phyloP scores from a whole-genome alignment of 208 protist genomes.

The Blechomonas ayalai region DNA sequence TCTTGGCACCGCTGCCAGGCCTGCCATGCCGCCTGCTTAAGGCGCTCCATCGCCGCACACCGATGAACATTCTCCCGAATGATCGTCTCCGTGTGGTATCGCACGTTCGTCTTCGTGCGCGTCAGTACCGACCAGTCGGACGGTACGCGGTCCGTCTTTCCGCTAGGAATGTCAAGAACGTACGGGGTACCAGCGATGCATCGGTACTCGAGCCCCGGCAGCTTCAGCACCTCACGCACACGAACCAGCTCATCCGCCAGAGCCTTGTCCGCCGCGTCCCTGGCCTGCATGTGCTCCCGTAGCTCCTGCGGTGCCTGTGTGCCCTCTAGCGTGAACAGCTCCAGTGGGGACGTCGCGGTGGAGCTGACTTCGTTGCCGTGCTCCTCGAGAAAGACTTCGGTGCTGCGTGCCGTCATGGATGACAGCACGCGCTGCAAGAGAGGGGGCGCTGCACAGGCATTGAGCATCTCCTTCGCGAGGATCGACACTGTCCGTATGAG shows the following conservation, averaged over 20 bases:
- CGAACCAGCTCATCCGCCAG: conserved; percentile 58
- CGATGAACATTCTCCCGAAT: conserved; percentile 41
- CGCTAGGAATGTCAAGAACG: conserved; percentile 61
- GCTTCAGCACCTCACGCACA: conserved; percentile 27
- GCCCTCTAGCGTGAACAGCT: conserved; percentile 33
- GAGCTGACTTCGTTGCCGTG: conserved; percentile 29
- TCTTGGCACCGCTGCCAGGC: conserved; percentile 53
- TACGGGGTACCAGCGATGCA: conserved; percentile 75
- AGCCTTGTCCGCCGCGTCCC: conserved; percentile 20
- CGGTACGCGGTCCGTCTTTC: conserved; percentile 37
- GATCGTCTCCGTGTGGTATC: conserved; percentile 67
- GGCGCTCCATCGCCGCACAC: conserved; percentile 62
- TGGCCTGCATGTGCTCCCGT: conserved; percentile 24
- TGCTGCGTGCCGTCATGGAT: conserved; percentile 8
- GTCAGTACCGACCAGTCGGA: conserved; percentile 66
- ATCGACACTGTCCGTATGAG: conserved; percentile 23
- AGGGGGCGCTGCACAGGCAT: conserved; percentile 1
- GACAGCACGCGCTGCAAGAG: conserved; percentile 26
- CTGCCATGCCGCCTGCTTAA: conserved; percentile 33
- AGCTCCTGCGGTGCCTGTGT: conserved; percentile 15
- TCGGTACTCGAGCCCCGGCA: conserved; percentile 68
- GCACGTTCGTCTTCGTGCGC: conserved; percentile 74
- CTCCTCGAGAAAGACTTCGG: conserved; percentile 21
- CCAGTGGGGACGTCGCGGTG: conserved; percentile 45
- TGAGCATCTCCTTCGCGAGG: conserved; percentile 14